Conservation (phyloP, 306 rosid genomes). For the Oemleria cerasiformis region DNA sequence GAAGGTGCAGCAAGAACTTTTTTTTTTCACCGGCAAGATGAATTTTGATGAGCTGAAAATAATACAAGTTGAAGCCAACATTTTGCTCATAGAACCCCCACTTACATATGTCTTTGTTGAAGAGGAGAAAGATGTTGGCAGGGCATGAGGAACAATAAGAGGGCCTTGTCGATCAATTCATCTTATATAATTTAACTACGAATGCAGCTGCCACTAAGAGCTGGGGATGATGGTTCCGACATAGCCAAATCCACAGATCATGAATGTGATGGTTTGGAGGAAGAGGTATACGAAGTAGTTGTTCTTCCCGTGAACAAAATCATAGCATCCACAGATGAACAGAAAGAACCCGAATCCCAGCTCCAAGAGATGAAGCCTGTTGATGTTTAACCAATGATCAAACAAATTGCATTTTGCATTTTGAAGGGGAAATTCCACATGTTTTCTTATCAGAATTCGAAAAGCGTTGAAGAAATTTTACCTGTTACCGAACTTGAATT, state of each 20-base stretch:
- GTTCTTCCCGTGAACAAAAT: slow-evolving; percentile 84
- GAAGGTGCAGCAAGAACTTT: slow-evolving; percentile 34
- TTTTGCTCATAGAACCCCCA: slow-evolving; percentile 38
- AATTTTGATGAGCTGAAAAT: slow-evolving; percentile 34
- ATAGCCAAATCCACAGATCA: slow-evolving; percentile 87
- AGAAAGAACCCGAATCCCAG: slow-evolving; percentile 88
- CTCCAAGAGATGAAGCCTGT: slow-evolving; percentile 78
- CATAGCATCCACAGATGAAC: slow-evolving; percentile 95
- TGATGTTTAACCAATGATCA: slow-evolving; percentile 21
- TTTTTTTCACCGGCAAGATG: slow-evolving; percentile 25
- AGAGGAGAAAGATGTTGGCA: slow-evolving; percentile 38
- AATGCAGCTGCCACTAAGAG: slow-evolving; percentile 22
- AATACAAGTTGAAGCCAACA: slow-evolving; percentile 31
- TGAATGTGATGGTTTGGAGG: slow-evolving; percentile 81
- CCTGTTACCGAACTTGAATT: slow-evolving; percentile 75
- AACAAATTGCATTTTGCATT: slow-evolving; percentile 2
- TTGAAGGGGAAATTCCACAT: slow-evolving; percentile 3
- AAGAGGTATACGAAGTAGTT: slow-evolving; percentile 88
- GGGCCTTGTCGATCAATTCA: slow-evolving; percentile 17
- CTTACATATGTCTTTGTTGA: slow-evolving; percentile 22
- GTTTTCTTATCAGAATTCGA: not conserved
- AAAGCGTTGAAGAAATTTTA: slow-evolving; percentile 23
- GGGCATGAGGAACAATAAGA: slow-evolving; percentile 29
- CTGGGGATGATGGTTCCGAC: slow-evolving; percentile 92
- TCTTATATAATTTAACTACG: slow-evolving; percentile 14